Percentiles rank a stretch among this genome's conserved stretches.
Evolutionary conservation across 768 basidiomycete species (phyloP).

Genomic region (Tulasnella sp.): DNA sequence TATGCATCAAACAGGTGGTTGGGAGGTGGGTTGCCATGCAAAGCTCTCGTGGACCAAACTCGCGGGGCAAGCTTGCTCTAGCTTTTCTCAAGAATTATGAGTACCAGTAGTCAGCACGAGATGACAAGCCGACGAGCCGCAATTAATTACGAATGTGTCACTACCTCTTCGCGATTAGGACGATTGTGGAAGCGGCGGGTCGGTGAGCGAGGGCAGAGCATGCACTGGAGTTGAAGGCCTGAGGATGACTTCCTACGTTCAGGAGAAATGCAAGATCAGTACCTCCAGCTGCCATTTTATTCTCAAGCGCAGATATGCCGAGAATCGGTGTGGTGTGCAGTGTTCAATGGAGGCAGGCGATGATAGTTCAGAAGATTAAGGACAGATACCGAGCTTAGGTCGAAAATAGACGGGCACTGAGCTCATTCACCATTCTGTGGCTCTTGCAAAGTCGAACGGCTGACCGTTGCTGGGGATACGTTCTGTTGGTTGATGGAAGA

Average conservation of each 20-base stretch:
- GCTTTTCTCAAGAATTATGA: neutral
- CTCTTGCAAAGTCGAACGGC: too few relatives aligned
- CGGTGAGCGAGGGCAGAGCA: slow-evolving; percentile 34
- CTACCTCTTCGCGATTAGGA: slow-evolving; percentile 43
- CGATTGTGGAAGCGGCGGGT: slow-evolving; percentile 63
- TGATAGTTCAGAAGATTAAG: too few relatives aligned
- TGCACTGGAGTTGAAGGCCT: neutral
- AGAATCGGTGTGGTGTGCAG: too few relatives aligned
- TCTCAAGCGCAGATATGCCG: neutral
- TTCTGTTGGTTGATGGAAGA: too few relatives aligned
- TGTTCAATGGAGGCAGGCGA: too few relatives aligned
- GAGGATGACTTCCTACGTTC: neutral
- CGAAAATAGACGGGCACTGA: too few relatives aligned
- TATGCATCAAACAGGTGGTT: too few relatives aligned
- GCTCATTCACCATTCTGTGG: too few relatives aligned
- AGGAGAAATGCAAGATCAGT: neutral
- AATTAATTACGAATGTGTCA: neutral
- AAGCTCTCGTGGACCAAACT: neutral
- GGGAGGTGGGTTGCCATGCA: too few relatives aligned
- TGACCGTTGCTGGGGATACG: too few relatives aligned
- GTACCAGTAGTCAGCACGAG: neutral
- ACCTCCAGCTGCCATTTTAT: neutral
- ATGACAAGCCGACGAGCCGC: neutral
- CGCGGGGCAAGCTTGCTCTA: neutral
- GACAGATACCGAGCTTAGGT: too few relatives aligned